Base-by-base conservation (phyloP, 176 grass and related monocot genomes). In the Phoenix dactylifera region DNA sequence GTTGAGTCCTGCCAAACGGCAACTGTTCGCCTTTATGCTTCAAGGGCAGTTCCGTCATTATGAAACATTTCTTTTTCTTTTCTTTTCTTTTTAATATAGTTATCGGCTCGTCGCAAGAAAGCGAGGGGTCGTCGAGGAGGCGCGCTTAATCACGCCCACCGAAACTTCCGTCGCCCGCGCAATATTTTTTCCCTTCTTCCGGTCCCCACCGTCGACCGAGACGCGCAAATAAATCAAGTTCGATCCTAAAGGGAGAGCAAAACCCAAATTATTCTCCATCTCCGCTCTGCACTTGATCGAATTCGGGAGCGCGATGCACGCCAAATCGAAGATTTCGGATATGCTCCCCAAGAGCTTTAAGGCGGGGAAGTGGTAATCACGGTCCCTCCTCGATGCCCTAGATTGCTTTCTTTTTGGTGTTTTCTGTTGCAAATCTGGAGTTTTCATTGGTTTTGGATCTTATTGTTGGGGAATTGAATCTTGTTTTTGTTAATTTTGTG, bases 281-380 rank as follows among this genome's bases (percentile, higher is more conserved):
- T 12, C 35, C 35, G 7, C 35, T 10, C 35, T 14, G 9, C 28
- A 6, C 28, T 53, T 23, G 50, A 73, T 56, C 22, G 48, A 49
- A 50, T 24, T 24, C 49, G 28, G 26, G 7, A 22, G 66, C 58
- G 15, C 25, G 56, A 75, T 81, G 78, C 76, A 14, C 44, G 64
- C 75, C 72, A 77, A 74, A 65, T 80, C 72, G 72, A 95, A 75
- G 67, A 63, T 96, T 10, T 96, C 86, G 30, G 80, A 80, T 64
- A 85, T 96, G 71, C 75, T 96, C 30, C 62, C 70, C 80, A 86
- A 90, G 77, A 80, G 91, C 55, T 96, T 96, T 80, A 96, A 96
- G 80, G 59, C 83, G 56, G 83, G 87, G 61, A 96, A 92, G 71
- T 98, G 93, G 93, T 98, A 49, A 70, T 69, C 22, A 70, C 56